Evolutionary conservation across 345 rosid species (phyloP), one percentile per base, ranked within the genome.

Genomic region (Murraya koenigii): DNA sequence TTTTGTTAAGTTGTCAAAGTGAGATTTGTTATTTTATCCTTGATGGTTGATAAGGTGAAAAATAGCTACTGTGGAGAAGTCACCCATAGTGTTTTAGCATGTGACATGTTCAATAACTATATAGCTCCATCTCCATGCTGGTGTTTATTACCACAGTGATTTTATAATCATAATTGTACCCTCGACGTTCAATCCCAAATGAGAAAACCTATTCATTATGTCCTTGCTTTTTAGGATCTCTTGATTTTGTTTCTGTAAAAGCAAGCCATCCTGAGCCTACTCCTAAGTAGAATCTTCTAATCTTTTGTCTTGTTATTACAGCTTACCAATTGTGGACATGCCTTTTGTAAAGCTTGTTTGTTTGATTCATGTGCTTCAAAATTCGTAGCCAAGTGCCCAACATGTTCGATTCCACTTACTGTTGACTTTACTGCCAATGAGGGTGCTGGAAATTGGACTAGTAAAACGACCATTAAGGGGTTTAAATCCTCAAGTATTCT

Each of bases 341-440:
- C 82, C 80, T 92, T 96, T 86, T 96, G 99, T 77, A 96, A 92
- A 87, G 85, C 92, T 64, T 96, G 99, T 83, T 87, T 96, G 89
- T 85, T 92, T 75, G 93, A 85, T 82, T 86, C 81, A 79, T 85
- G 98, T 74, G 78, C 93, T 54, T 84, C 81, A 84, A 85, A 90
- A 86, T 67, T 84, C 89, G 30, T 41, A 62, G 65, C 69, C 39
- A 74, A 41, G 17, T 96, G 99, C 87, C 99, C 98, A 17, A 77
- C 89, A 33, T 96, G 99, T 85, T 92, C 93, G 54, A 83, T 80
- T 78, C 84, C 81, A 39, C 89, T 91, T 69, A 92, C 98, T 68
- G 94, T 88, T 74, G 98, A 96, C 88, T 87, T 91, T 87, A 88
- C 89, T 73, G 82, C 91, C 72, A 88, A 85, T 72, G 52, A 71